Percentiles rank a stretch among this genome's conserved stretches.
Conservation (phyloP, 2,329 filamentous ascomycete species). For the Arthroderma uncinatum region DNA sequence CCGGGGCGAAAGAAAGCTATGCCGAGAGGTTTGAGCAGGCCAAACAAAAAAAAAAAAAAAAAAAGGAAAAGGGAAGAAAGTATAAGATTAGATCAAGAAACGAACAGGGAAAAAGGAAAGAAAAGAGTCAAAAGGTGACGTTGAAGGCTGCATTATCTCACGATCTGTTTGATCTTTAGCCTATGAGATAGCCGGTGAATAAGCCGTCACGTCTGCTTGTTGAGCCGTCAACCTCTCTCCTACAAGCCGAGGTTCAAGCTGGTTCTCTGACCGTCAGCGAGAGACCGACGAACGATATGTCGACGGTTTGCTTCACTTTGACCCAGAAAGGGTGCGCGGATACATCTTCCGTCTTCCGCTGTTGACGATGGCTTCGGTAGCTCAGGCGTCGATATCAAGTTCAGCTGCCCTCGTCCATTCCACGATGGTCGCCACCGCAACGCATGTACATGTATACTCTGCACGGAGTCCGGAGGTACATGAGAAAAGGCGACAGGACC, state of each 20-base stretch:
- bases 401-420: constrained; percentile 2
- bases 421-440: too few species aligned
- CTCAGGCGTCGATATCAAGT: not conserved
- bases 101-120: not conserved
- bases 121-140: not conserved
- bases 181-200: not conserved
- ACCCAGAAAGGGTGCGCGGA: not conserved
- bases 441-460: too few species aligned
- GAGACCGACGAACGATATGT: not conserved
- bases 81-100: not conserved
- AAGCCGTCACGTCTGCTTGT: not conserved
- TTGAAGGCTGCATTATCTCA: not conserved
- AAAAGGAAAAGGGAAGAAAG: not conserved
- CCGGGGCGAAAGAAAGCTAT: not conserved
- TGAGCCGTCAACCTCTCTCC: too few species aligned
- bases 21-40: too few species aligned
- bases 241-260: too few species aligned
- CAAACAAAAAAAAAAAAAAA: too few species aligned
- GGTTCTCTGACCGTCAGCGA: too few species aligned
- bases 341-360: not conserved
- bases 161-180: not conserved
- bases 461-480: too few species aligned
- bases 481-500: too few species aligned
- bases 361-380: not conserved
- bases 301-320: not conserved